These are phyloP conservation scores for Geotrichum restrictum DNA, from an alignment of 1,139 yeast genomes.

Conservation along the genomic window DNA sequence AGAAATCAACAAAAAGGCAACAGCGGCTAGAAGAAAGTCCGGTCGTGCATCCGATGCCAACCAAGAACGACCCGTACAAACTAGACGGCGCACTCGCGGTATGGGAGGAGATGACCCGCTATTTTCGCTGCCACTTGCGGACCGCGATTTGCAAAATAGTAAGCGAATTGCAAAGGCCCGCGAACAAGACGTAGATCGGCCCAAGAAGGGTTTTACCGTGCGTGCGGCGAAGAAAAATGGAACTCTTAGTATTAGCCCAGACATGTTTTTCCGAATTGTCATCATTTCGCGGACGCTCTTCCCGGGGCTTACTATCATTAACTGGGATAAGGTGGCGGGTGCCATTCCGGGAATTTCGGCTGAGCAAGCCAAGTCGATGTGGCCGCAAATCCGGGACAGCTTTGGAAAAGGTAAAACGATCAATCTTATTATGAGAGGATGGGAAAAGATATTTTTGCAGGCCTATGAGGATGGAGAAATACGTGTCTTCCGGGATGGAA, in stretches of 20 bases:
- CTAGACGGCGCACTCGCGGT: not conserved
- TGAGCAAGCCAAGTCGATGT: slow-evolving; percentile 47
- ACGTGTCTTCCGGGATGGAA: slow-evolving; percentile 43
- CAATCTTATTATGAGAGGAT: slow-evolving; percentile 51
- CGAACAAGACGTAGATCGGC: not conserved
- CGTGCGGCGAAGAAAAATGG: not conserved
- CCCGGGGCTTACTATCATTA: slow-evolving; percentile 45
- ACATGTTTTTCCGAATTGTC: slow-evolving; percentile 53
- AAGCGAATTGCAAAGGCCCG: slow-evolving; percentile 8
- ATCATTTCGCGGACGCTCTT: slow-evolving; percentile 59
- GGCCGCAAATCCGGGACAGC: slow-evolving; percentile 58
- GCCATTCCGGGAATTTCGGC: slow-evolving; percentile 41
- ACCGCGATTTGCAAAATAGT: slow-evolving; percentile 11
- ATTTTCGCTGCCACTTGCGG: slow-evolving; percentile 12
- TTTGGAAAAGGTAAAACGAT: slow-evolving; percentile 55
- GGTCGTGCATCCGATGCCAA: not conserved
- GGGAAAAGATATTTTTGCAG: slow-evolving; percentile 54
- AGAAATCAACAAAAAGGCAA: not conserved
- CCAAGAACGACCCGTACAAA: not conserved
- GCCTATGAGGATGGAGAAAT: slow-evolving; percentile 52
- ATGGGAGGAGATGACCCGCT: slow-evolving; percentile 13
- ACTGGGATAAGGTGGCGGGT: slow-evolving; percentile 54
- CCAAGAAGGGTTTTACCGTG: too few species aligned
- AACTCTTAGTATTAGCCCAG: slow-evolving; percentile 30
- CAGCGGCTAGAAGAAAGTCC: not conserved